Evolutionary conservation across 495 filamentous ascomycete species (phyloP).

Genomic region (Ascobolus immersus): DNA sequence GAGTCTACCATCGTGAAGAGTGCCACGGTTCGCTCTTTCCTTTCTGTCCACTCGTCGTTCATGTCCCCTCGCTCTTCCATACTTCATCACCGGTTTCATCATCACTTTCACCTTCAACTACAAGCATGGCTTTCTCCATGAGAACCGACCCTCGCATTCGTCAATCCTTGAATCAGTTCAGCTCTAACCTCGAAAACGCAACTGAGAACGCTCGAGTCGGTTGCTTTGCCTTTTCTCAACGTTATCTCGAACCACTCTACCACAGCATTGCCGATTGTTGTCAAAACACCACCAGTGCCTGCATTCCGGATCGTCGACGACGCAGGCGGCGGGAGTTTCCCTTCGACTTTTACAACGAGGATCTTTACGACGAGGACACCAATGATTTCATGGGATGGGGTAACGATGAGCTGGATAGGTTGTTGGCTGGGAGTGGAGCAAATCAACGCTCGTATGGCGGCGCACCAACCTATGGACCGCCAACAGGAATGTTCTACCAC

Average conservation of each 20-base stretch:
- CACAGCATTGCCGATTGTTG: constrained; percentile 36
- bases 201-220: constrained; percentile 73
- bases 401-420: constrained; percentile 65
- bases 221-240: constrained; percentile 67
- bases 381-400: constrained; percentile 40
- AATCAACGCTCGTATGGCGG: constrained; percentile 19
- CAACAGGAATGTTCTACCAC: constrained; percentile 10
- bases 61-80: no score
- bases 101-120: no score
- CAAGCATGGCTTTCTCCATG: no score
- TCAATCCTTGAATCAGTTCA: constrained; percentile 78
- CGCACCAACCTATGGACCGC: constrained; percentile 15
- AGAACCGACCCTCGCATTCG: constrained; percentile 62
- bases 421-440: constrained; percentile 51
- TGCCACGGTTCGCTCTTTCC: no score
- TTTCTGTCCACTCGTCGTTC: no score
- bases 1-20: no score
- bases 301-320: constrained; percentile 6
- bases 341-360: constrained; percentile 98
- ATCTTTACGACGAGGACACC: constrained; percentile 53
- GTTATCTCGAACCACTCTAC: constrained; percentile 65
- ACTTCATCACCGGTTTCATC: no score
- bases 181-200: constrained; percentile 71
- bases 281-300: constrained; percentile 5
- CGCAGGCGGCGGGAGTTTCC: constrained; percentile 37